Percentiles rank a stretch among this genome's conserved stretches.
phyloP scores from a whole-genome alignment of 495 filamentous ascomycete genomes.

The Talaromyces liani region DNA sequence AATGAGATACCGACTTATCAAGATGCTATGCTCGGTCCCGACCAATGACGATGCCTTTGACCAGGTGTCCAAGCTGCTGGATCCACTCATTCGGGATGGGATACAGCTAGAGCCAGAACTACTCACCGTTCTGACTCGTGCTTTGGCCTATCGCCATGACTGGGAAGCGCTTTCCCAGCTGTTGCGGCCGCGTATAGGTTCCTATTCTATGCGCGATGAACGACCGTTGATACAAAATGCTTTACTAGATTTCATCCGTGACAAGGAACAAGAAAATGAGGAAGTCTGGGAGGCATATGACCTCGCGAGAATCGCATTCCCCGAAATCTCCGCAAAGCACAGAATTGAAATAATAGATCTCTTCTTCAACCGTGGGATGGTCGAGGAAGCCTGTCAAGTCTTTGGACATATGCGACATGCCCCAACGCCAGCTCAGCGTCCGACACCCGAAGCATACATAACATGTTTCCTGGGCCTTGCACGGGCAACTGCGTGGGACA shows the following conservation, averaged over 20 bases:
- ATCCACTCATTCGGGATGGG: conserved; percentile 66
- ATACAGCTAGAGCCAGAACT: conserved; percentile 63
- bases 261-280: conserved; percentile 50
- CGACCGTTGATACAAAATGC: conserved; percentile 53
- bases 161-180: conserved; percentile 69
- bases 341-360: conserved; percentile 70
- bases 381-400: conserved; percentile 75
- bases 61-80: conserved; percentile 61
- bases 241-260: conserved; percentile 58
- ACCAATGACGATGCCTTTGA: conserved; percentile 50
- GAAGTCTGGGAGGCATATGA: conserved; percentile 76
- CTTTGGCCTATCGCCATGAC: conserved; percentile 67
- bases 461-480: conserved; percentile 71
- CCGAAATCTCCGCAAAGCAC: conserved; percentile 53
- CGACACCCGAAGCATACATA: conserved; percentile 67
- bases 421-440: conserved; percentile 44
- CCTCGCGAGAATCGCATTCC: conserved; percentile 68
- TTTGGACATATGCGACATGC: conserved; percentile 86
- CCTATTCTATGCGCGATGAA: conserved; percentile 50
- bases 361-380: conserved; percentile 69
- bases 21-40: conserved; percentile 53
- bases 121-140: conserved; percentile 57
- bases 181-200: conserved; percentile 57
- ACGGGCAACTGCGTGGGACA: conserved; percentile 51
- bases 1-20: conserved; percentile 68